These are phyloP conservation scores for Cenchrus purpureus DNA, from an alignment of 176 grass and related monocot genomes.

Conservation along the genomic window DNA sequence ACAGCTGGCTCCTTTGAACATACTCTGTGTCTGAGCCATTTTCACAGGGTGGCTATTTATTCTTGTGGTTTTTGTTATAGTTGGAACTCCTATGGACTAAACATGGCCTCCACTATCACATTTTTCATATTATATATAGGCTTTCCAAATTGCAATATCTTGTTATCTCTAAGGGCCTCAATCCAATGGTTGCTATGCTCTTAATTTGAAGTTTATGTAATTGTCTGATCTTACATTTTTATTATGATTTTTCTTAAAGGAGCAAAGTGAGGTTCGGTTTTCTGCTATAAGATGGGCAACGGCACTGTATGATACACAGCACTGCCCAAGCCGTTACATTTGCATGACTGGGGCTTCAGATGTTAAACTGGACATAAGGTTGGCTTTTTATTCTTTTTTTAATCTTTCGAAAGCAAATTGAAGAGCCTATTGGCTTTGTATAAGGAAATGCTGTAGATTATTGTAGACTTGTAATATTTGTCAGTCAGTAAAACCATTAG, in stretches of 20 bases:
- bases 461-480: conserved; percentile 1
- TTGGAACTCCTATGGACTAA: conserved; percentile 19
- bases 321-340: conserved; percentile 94
- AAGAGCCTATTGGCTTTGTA: conserved; percentile 9
- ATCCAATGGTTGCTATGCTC: conserved; percentile 17
- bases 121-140: conserved; percentile 19
- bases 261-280: conserved; percentile 91
- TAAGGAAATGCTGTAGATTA: conserved; percentile 13
- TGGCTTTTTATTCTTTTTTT: background rate
- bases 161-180: conserved; percentile 22
- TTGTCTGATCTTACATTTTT: conserved; percentile 41
- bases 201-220: conserved; percentile 30
- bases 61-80: background rate
- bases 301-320: conserved; percentile 67
- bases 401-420: background rate
- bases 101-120: conserved; percentile 10
- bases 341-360: conserved; percentile 93
- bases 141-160: conserved; percentile 14
- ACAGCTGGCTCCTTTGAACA: background rate
- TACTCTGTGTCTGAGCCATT: background rate
- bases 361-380: conserved; percentile 94
- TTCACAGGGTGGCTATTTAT: conserved; percentile 9
- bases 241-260: conserved; percentile 61
- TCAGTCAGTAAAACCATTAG: background rate
- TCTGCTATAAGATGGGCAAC: conserved; percentile 93